phyloP scores from a whole-genome alignment of 2,329 filamentous ascomycete species.

The Botrytis medusae region DNA sequence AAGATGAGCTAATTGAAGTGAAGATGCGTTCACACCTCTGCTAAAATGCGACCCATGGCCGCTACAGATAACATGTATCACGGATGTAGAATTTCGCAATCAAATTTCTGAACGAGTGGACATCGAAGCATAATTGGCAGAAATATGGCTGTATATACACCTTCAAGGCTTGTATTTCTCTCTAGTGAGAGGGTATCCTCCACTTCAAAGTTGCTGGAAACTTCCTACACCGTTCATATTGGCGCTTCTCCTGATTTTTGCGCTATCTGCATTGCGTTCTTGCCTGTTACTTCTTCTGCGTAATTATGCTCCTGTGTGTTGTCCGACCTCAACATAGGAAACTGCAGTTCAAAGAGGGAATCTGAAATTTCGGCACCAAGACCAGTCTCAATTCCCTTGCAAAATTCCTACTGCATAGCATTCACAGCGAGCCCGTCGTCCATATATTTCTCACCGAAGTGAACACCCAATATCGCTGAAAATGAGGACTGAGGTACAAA shows the following conservation, averaged over 20 bases:
- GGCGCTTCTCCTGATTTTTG: neutral
- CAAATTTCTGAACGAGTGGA: neutral
- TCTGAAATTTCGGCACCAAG: neutral
- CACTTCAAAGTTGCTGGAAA: neutral
- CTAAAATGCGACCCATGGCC: neutral
- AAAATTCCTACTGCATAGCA: neutral
- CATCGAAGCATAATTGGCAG: too few species aligned
- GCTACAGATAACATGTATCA: neutral
- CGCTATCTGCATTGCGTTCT: neutral
- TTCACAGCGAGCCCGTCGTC: neutral
- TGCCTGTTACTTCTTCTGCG: neutral
- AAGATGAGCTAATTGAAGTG: neutral
- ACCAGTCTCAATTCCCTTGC: neutral
- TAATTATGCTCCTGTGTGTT: neutral
- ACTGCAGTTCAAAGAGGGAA: neutral
- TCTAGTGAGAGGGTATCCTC: neutral
- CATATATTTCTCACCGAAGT: neutral
- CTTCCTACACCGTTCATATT: neutral
- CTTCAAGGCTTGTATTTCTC: neutral
- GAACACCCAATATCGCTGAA: neutral
- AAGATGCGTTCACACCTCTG: neutral
- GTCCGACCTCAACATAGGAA: neutral
- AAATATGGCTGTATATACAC: neutral
- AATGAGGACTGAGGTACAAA: neutral
- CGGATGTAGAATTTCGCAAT: neutral